These are phyloP conservation scores for Fusarium mexicanum DNA, from an alignment of 2,329 filamentous ascomycete species.

Conservation along the genomic window DNA sequence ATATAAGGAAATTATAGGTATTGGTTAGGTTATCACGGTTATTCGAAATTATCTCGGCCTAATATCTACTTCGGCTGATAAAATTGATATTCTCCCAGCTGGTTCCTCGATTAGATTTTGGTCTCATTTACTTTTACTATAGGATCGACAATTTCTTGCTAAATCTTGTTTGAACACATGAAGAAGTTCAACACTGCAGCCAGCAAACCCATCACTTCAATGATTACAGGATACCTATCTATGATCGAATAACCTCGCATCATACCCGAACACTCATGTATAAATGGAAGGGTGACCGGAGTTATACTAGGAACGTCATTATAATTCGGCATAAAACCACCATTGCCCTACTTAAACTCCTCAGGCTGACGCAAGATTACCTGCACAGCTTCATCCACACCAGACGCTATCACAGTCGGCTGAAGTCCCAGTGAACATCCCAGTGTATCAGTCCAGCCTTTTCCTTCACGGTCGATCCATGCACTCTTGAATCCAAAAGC, in stretches of 20 bases:
- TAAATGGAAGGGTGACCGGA: background rate
- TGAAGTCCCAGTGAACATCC: slow-evolving; percentile 55
- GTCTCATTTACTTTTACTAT: background rate
- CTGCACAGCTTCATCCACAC: slow-evolving; percentile 66
- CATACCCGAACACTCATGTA: background rate
- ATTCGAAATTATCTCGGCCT: background rate
- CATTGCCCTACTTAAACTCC: background rate
- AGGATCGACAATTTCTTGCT: background rate
- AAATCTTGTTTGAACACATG: background rate
- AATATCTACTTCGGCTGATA: background rate
- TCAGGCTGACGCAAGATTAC: slow-evolving; percentile 40
- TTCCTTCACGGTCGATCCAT: slow-evolving; percentile 72
- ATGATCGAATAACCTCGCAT: background rate
- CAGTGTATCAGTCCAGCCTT: slow-evolving; percentile 73
- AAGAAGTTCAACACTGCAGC: background rate
- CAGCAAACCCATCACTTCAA: background rate
- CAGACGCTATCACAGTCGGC: slow-evolving; percentile 64
- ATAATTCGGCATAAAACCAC: background rate
- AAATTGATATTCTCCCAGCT: background rate
- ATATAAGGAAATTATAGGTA: background rate
- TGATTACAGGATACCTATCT: background rate
- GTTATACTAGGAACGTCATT: background rate
- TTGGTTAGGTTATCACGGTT: background rate
- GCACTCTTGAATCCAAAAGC: slow-evolving; percentile 69
- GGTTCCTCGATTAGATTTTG: background rate